phyloP scores from a whole-genome alignment of 495 filamentous ascomycete genomes.

The Astrothelium subdiscretum region DNA sequence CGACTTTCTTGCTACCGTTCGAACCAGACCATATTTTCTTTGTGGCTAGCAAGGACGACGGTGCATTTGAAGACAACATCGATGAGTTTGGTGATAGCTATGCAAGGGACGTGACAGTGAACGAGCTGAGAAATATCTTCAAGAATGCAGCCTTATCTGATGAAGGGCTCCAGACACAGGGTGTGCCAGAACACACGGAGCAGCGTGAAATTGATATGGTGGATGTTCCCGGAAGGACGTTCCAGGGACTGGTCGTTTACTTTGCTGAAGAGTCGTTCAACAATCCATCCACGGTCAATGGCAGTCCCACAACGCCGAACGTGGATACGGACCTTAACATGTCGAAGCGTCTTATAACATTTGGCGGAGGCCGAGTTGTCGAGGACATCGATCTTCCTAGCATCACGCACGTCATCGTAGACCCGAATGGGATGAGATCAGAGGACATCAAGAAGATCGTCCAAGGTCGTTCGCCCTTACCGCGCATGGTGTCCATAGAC shows the following conservation, averaged over 20 bases:
- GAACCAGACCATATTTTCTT: conserved; percentile 59
- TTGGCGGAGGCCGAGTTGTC: conserved; percentile 48
- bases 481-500: conserved; percentile 54
- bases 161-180: conserved; percentile 7
- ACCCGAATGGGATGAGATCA: conserved; percentile 25
- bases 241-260: conserved; percentile 47
- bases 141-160: conserved; percentile 33
- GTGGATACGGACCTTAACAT: conserved; percentile 2
- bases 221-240: conserved; percentile 51
- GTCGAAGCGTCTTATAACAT: conserved; percentile 41
- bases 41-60: conserved; percentile 33
- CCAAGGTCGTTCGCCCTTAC: conserved; percentile 37
- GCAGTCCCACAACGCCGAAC: neutral
- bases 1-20: conserved; percentile 51
- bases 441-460: conserved; percentile 32
- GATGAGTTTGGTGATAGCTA: conserved; percentile 82
- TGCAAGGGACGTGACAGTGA: conserved; percentile 51
- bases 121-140: conserved; percentile 52
- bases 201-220: conserved; percentile 41
- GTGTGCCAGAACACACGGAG: conserved; percentile 43
- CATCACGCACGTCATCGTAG: conserved; percentile 58
- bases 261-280: conserved; percentile 29
- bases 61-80: conserved; percentile 39
- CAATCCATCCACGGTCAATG: neutral
- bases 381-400: conserved; percentile 35